These are phyloP conservation scores for Chlorella sp. DNA, from an alignment of 139 green algal genomes.

Conservation along the genomic window DNA sequence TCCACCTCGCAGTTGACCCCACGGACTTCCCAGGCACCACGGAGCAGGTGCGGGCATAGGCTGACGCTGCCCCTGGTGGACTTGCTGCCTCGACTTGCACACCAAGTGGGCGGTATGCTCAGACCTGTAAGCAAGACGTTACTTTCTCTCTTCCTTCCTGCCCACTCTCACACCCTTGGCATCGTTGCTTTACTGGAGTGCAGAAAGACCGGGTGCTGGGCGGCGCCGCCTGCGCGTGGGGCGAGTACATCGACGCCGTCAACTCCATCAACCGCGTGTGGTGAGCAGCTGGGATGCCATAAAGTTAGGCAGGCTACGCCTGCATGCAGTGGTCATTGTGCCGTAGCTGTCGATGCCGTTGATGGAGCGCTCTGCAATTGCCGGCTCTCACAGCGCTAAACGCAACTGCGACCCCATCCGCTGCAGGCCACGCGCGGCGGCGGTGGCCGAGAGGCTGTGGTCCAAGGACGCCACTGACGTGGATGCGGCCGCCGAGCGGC, in stretches of 20 bases:
- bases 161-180: too few species aligned
- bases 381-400: too few species aligned
- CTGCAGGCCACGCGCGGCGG: slow-evolving; percentile 50
- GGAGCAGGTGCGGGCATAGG: slow-evolving; percentile 4
- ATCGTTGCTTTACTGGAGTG: background rate
- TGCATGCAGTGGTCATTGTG: too few species aligned
- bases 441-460: slow-evolving; percentile 71
- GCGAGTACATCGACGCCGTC: slow-evolving; percentile 62
- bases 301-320: too few species aligned
- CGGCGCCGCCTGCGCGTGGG: slow-evolving; percentile 68
- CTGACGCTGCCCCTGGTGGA: too few species aligned
- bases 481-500: background rate
- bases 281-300: too few species aligned
- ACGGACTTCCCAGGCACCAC: slow-evolving; percentile 27
- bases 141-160: too few species aligned
- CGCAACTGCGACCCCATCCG: too few species aligned
- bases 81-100: background rate
- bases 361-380: too few species aligned
- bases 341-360: too few species aligned
- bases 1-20: slow-evolving; percentile 31
- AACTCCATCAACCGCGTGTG: slow-evolving; percentile 57
- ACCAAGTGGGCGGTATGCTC: too few species aligned
- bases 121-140: too few species aligned
- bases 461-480: slow-evolving; percentile 10
- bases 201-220: slow-evolving; percentile 60